Evolutionary conservation across 371 early-diverging fungal genomes (phyloP).

Genomic region (Mortierella sp.): DNA sequence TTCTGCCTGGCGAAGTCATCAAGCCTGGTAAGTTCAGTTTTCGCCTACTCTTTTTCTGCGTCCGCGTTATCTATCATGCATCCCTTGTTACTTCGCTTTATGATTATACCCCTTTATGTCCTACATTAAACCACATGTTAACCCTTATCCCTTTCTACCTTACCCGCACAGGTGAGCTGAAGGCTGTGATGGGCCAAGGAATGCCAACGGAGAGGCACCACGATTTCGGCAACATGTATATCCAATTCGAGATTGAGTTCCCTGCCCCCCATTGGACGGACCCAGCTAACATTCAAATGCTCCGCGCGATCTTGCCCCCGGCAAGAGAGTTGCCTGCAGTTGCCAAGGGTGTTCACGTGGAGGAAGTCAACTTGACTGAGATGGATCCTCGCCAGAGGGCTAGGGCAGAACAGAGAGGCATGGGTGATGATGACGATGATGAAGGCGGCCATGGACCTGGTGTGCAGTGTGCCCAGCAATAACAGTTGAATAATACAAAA

Average conservation of each 20-base stretch:
- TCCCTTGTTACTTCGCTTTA: too few relatives aligned
- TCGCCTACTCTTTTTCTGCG: not conserved
- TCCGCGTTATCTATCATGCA: too few relatives aligned
- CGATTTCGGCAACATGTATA: conserved; percentile 89
- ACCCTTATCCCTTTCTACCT: not conserved
- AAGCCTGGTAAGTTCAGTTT: conserved; percentile 67
- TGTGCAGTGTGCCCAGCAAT: conserved; percentile 96
- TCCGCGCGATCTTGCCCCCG: conserved; percentile 73
- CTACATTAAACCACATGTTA: too few relatives aligned
- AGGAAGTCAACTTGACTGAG: conserved; percentile 83
- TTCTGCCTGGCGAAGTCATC: conserved; percentile 95
- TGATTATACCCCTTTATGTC: too few relatives aligned
- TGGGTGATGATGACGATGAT: conserved; percentile 76
- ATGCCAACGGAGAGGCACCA: conserved; percentile 95
- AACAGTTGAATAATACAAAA: conserved; percentile 59
- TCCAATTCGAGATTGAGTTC: conserved; percentile 93
- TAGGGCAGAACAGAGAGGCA: conserved; percentile 62
- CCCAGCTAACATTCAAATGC: conserved; percentile 68
- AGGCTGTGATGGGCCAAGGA: conserved; percentile 89
- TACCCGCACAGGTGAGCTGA: conserved; percentile 64
- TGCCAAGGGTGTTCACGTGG: conserved; percentile 62
- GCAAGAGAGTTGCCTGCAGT: conserved; percentile 58
- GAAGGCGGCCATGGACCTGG: conserved; percentile 77
- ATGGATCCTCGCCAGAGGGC: conserved; percentile 81
- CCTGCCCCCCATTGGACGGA: conserved; percentile 86